Evolutionary conservation across 1,139 yeast genomes (phyloP), one percentile per base, ranked within the genome.

Genomic region (Candida sanyaensis): DNA sequence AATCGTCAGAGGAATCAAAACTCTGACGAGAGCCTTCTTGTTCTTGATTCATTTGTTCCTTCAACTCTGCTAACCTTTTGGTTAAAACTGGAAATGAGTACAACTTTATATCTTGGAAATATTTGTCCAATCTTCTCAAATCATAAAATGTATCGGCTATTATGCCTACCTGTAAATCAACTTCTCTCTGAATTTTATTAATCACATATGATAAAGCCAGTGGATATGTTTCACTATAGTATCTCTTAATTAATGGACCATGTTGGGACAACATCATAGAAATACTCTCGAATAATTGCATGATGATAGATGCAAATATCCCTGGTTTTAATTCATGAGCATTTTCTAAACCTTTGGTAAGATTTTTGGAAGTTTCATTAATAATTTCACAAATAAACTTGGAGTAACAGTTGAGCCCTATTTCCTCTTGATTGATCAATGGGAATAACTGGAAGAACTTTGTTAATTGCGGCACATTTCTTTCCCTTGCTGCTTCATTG

Each of bases 101-200:
- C 17, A 73, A 61, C 30, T 73, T 68, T 40, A 89, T 77, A 41
- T 86, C 90, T 46, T 76, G 77, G 24, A 87, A 59, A 11, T 78
- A 63, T 53, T 81, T 75, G 34, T 77, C 82, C 9, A 90, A 62
- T 37, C 86, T 74, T 52, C 89, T 78, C 43, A 81, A 77, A 55
- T 89, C 97, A 72, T 85, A 83, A 61, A 90, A 90, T 0, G 96
- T 89, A 63, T 93, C 98, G 48, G 89, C 75, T 9, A 93, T 87
- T 42, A 93, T 71, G 0, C 96, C 96, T 24, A 95, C 87, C 61
- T 93, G 99, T 11, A 92, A 77, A 61, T 93, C 99, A 21, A 96
- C 86, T 61, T 93, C 99, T 49, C 80, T 75, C 64, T 93, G 96
- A 32, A 93, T 85, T 48, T 80, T 81, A 27, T 78, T 82, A 54